Base-by-base conservation (phyloP, 345 rosid genomes). In the Eucalyptus pauciflora region DNA sequence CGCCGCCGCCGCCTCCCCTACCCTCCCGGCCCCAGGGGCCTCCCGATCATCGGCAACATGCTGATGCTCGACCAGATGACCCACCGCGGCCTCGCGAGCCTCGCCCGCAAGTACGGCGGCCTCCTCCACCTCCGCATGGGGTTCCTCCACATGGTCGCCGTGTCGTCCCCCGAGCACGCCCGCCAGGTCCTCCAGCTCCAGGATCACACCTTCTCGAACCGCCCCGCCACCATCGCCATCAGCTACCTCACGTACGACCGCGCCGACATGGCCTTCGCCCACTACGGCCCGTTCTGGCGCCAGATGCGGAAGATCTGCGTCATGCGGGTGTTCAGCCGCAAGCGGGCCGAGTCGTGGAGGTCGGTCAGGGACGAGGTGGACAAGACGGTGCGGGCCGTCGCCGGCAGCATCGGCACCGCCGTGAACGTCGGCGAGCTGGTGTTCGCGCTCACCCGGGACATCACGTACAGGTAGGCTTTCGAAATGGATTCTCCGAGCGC, bases 261-360 rank as follows among this genome's bases (percentile, higher is more conserved):
- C 17, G 96, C 99, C 5, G 99, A 98, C 89, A 96, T 98, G 99
- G 99, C 99, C 51, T 98, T 98, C 31, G 97, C 99, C 24, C 95
- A 96, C 91, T 98, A 97, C 88, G 99, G 99, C 2, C 99, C 99
- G 3, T 97, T 96, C 76, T 97, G 99, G 99, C 91, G 99, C 49
- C 99, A 97, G 94, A 97, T 97, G 99, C 91, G 99, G 4, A 98
- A 98, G 93, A 94, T 97, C 7, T 95, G 98, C 67, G 99, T 96
- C 86, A 94, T 97, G 95, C 95, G 94, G 93, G 92, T 97, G 24
- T 98, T 98, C 89, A 98, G 99, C 90, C 96, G 99, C 16, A 97
- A 95, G 90, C 58, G 99, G 85, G 99, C 96, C 1, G 99, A 96
- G 91, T 98, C 99, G 0, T 98, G 99, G 99, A 95, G 92, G 22